Evolutionary conservation across 345 rosid genomes (phyloP).

Genomic region (Citrus maxima): DNA sequence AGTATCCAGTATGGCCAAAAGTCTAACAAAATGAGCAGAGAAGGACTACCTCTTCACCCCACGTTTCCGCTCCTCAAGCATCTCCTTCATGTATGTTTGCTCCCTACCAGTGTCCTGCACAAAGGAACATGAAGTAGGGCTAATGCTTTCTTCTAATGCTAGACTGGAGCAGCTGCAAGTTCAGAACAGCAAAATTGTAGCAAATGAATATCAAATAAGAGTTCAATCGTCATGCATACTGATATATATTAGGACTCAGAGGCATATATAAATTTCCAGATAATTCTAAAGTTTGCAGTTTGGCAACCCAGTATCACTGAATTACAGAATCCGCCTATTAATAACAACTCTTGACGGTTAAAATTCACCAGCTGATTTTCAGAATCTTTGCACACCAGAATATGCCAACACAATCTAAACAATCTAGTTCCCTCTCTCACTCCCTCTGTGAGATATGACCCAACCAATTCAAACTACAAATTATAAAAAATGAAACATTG

Average conservation of each 20-base stretch:
- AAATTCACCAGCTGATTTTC: background rate
- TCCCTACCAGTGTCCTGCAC: constrained; percentile 30
- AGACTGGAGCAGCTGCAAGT: constrained; percentile 40
- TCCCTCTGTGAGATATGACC: background rate
- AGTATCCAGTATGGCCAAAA: background rate
- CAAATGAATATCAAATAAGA: background rate
- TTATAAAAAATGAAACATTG: background rate
- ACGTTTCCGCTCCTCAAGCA: constrained; percentile 37
- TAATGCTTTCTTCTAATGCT: constrained; percentile 34
- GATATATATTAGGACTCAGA: background rate
- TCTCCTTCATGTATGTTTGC: constrained; percentile 24
- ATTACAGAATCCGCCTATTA: background rate
- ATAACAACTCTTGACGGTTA: background rate
- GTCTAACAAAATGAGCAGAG: background rate
- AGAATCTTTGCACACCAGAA: background rate
- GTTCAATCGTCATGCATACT: background rate
- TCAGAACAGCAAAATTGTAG: constrained; percentile 3
- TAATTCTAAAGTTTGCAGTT: background rate
- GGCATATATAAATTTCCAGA: background rate
- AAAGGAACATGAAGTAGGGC: constrained; percentile 32
- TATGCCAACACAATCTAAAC: too few relatives aligned
- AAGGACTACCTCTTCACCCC: constrained; percentile 48
- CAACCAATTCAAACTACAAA: background rate
- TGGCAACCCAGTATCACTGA: background rate
- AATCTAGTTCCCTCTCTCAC: background rate